Percentiles rank a stretch among this genome's conserved stretches.
These are phyloP conservation scores for Lipomyces yarrowii DNA, from an alignment of 1,139 yeast genomes.

Conservation along the genomic window DNA sequence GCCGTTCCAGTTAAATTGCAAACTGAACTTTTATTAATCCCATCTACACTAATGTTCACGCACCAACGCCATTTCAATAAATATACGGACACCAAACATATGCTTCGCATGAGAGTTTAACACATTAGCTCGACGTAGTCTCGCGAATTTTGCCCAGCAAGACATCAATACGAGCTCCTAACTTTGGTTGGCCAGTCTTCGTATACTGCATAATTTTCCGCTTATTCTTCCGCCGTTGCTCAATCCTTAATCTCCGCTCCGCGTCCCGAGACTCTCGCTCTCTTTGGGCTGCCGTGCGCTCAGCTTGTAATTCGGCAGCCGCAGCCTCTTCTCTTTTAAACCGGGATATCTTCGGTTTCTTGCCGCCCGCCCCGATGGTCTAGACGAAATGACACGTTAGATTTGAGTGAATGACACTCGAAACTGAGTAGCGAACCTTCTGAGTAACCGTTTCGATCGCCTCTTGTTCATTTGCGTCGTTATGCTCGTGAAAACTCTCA, in stretches of 20 bases:
- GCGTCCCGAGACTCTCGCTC: conserved; percentile 9
- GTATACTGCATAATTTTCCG: conserved; percentile 29
- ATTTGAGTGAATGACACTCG: not conserved
- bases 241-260: conserved; percentile 16
- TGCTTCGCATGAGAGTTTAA: not conserved
- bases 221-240: conserved; percentile 11
- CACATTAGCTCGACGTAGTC: not conserved
- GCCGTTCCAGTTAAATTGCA: not conserved
- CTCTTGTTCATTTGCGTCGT: not conserved
- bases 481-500: not conserved
- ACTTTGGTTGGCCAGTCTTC: conserved; percentile 30
- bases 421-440: not conserved
- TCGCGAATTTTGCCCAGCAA: conserved; percentile 25
- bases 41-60: not conserved
- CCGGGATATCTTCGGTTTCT: conserved; percentile 12
- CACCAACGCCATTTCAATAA: not conserved
- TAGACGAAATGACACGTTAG: not conserved
- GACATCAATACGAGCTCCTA: conserved; percentile 29
- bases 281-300: conserved; percentile 10
- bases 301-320: conserved; percentile 13
- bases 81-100: not conserved
- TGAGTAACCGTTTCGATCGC: not conserved
- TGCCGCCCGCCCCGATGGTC: not conserved
- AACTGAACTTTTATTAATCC: not conserved
- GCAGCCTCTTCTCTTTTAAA: conserved; percentile 20